These are phyloP conservation scores for Candida sonorensis DNA, from an alignment of 805 yeast genomes.

Conservation along the genomic window DNA sequence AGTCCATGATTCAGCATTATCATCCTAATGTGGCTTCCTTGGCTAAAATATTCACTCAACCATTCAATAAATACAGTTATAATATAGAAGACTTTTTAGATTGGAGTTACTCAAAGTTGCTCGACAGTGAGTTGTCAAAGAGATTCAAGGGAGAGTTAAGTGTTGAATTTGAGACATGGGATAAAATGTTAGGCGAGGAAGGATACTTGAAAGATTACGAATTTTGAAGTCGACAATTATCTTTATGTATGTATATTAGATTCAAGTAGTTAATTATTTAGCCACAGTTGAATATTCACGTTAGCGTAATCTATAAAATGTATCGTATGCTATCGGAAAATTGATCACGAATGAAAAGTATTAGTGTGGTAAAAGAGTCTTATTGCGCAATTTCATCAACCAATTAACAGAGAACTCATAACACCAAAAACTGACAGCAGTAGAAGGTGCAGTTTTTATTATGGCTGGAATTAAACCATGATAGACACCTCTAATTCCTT, in stretches of 20 bases:
- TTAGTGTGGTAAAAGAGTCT: neutral
- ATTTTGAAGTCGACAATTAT: slow-evolving; percentile 5
- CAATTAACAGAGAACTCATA: slow-evolving; percentile 25
- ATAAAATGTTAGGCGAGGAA: slow-evolving; percentile 28
- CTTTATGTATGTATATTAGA: too few species aligned
- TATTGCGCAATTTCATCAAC: slow-evolving; percentile 10
- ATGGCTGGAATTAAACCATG: slow-evolving; percentile 68
- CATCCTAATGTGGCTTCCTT: slow-evolving; percentile 94
- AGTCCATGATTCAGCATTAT: slow-evolving; percentile 67
- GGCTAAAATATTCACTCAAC: slow-evolving; percentile 83
- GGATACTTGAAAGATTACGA: slow-evolving; percentile 18
- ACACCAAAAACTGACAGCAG: slow-evolving; percentile 31
- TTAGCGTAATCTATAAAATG: too few species aligned
- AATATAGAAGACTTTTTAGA: slow-evolving; percentile 92
- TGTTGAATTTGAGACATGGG: slow-evolving; percentile 62
- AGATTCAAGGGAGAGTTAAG: slow-evolving; percentile 68
- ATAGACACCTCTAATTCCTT: slow-evolving; percentile 66
- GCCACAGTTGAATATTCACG: too few species aligned
- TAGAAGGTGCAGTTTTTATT: slow-evolving; percentile 74
- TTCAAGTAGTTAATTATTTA: too few species aligned
- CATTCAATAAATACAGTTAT: slow-evolving; percentile 80
- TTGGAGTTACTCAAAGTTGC: slow-evolving; percentile 69
- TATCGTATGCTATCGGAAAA: too few species aligned
- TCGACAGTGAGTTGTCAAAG: slow-evolving; percentile 59
- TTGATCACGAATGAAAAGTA: too few species aligned